Evolutionary conservation across 805 yeast species (phyloP), one percentile per base, ranked within the genome.

Genomic region (Maudiozyma bulderi): DNA sequence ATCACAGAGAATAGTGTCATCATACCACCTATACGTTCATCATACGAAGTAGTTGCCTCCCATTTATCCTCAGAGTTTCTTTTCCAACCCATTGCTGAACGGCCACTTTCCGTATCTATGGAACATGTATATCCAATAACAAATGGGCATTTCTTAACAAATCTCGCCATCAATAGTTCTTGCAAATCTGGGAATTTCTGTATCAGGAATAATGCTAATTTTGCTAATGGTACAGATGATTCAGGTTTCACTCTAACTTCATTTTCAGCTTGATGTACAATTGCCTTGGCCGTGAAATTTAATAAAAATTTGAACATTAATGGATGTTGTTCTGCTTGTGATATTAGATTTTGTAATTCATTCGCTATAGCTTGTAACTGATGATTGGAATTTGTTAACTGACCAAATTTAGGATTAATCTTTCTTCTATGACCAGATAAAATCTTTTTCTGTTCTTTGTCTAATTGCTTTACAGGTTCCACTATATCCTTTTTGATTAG

Each of bases 351-450:
- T 1, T 69, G 56, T 2, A 93, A 67, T 44, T 82, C 88, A 6
- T 55, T 51, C 1, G 74, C 70, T 41, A 86, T 73, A 14, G 67
- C 64, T 1, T 64, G 60, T 41, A 89, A 70, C 60, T 93, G 96
- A 2, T 65, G 43, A 47, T 61, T 66, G 47, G 89, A 81, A 59
- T 81, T 82, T 1, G 96, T 88, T 52, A 93, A 71, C 68, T 93
- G 98, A 10, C 99, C 98, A 55, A 93, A 81, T 61, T 84, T 85
- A 6, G 96, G 93, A 60, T 87, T 87, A 55, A 93, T 79, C 57
- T 82, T 80, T 45, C 96, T 72, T 60, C 83, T 84, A 48, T 80
- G 74, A n/a, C 75, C 73, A 15, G 76, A 73, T 35, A 81, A 73
- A n/a, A 65, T 61, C 44, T 75, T 77, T 56, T 82, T 82, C 37